Conservation (phyloP, 139 green algal genomes). For the Chlorella ohadii region DNA sequence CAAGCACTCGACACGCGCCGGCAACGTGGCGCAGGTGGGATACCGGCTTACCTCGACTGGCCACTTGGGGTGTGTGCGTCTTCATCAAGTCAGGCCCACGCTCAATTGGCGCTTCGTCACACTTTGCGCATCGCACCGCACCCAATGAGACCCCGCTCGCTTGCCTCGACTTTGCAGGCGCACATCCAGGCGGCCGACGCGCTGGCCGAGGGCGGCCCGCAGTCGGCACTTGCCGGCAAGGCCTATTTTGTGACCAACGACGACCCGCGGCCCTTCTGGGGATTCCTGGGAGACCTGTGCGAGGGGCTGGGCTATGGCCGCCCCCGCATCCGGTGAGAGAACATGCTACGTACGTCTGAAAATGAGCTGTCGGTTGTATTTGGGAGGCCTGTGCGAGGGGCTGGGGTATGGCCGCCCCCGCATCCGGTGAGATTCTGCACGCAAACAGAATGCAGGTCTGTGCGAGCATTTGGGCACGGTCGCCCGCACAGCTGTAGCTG, state of each 20-base stretch:
- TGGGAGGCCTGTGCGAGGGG: slow-evolving; percentile 83
- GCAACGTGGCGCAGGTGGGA: slow-evolving; percentile 82
- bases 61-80: too few relatives aligned
- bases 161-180: too few relatives aligned
- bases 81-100: too few relatives aligned
- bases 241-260: slow-evolving; percentile 93
- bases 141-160: too few relatives aligned
- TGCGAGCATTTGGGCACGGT: too few relatives aligned
- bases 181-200: slow-evolving; percentile 69
- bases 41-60: too few relatives aligned
- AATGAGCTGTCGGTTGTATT: too few relatives aligned
- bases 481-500: too few relatives aligned
- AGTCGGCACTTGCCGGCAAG: slow-evolving; percentile 61
- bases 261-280: slow-evolving; percentile 85
- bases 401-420: slow-evolving; percentile 79
- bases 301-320: slow-evolving; percentile 82
- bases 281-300: slow-evolving; percentile 85
- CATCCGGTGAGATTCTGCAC: slow-evolving; percentile 58
- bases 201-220: slow-evolving; percentile 29
- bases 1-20: slow-evolving; percentile 94
- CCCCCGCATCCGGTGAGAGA: slow-evolving; percentile 49
- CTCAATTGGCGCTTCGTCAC: too few relatives aligned
- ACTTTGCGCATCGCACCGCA: too few relatives aligned
- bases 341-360: not conserved
- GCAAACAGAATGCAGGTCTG: slow-evolving; percentile 71